Evolutionary conservation across 2,329 filamentous ascomycete species (phyloP).

Genomic region (Monosporascus sp.): DNA sequence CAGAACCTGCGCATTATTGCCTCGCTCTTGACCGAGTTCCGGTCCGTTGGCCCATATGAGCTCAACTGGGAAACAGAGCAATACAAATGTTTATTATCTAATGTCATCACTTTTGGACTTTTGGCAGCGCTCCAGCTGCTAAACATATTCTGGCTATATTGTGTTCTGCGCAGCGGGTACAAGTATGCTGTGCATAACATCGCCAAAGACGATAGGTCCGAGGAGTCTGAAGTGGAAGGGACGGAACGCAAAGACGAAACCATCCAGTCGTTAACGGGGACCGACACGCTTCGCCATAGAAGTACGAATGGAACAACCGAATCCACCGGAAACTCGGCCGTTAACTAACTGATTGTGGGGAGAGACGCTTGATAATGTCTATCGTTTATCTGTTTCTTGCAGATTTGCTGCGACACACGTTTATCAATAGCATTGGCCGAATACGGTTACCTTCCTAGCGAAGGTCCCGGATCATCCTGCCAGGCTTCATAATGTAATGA

Average conservation of each 20-base stretch:
- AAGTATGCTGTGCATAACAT: constrained; percentile 43
- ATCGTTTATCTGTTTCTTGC: too few species aligned
- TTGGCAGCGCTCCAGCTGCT: constrained; percentile 49
- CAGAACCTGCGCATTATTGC: constrained; percentile 55
- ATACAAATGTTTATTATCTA: constrained; percentile 52
- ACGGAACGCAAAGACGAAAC: not conserved
- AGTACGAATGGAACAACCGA: too few species aligned
- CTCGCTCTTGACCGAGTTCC: constrained; percentile 52
- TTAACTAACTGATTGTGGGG: too few species aligned
- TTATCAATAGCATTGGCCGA: too few species aligned
- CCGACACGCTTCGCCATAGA: too few species aligned
- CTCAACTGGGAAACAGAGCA: constrained; percentile 55
- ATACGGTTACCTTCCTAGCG: too few species aligned
- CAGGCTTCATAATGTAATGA: too few species aligned
- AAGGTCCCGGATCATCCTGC: too few species aligned
- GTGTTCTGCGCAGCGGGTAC: constrained; percentile 51
- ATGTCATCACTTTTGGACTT: constrained; percentile 47
- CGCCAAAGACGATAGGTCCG: constrained; percentile 52
- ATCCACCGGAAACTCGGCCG: too few species aligned
- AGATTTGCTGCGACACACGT: too few species aligned
- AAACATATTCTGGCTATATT: constrained; percentile 57
- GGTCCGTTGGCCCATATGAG: constrained; percentile 50
- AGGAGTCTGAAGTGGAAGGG: constrained; percentile 24
- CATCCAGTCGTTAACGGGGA: too few species aligned
- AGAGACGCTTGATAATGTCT: too few species aligned